A percentile compares a stretch with the other conserved stretches of the same genome.
Conservation (phyloP, 495 filamentous ascomycete genomes). For the Durotheca rogersii region DNA sequence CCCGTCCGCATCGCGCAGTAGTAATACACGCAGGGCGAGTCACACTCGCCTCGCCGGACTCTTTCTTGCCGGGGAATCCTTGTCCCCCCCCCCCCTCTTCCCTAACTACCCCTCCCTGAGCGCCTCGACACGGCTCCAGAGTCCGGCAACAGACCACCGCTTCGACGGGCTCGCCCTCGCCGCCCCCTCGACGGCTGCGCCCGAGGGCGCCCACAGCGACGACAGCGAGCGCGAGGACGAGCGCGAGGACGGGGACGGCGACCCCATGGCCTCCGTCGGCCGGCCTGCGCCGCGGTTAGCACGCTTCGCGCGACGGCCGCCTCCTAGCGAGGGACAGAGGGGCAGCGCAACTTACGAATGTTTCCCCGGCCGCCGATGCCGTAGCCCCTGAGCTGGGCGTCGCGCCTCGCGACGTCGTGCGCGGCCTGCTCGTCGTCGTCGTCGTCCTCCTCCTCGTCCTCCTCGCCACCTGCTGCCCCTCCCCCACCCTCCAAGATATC, state of each 20-base stretch:
- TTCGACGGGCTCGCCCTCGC: conserved; percentile 5
- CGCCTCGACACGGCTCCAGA: conserved; percentile 24
- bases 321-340: background rate
- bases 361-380: conserved; percentile 45
- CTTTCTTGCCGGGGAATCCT: no score
- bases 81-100: no score
- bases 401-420: conserved; percentile 25
- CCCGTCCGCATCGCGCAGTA: no score
- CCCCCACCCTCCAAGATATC: conserved; percentile 6
- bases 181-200: background rate
- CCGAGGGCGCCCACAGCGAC: conserved; percentile 13
- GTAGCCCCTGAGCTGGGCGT: conserved; percentile 41
- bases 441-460: background rate
- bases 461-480: conserved; percentile 15
- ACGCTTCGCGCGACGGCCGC: background rate
- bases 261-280: conserved; percentile 28
- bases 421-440: conserved; percentile 10
- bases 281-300: conserved; percentile 20
- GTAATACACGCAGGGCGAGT: no score
- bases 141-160: conserved; percentile 8
- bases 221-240: conserved; percentile 19
- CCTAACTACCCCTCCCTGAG: conserved; percentile 2
- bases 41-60: no score
- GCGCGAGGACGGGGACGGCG: conserved; percentile 18
- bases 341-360: conserved; percentile 35